Evolutionary conservation across 805 yeast species (phyloP).

Genomic region (Cyberlindnera mrakii): DNA sequence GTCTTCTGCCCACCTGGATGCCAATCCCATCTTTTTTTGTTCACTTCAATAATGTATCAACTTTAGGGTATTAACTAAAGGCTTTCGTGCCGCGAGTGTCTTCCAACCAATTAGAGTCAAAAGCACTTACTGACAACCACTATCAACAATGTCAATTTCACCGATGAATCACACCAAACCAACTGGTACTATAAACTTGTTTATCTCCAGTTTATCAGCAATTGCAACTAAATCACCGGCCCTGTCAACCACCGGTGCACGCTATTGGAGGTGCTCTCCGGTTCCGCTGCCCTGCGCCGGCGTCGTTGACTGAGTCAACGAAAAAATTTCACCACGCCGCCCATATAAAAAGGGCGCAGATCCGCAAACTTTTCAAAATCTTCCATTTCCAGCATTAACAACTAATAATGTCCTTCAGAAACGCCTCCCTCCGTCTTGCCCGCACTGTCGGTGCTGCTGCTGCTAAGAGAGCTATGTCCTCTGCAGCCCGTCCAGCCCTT

Average conservation of each 20-base stretch:
- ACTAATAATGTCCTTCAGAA: constrained; percentile 34
- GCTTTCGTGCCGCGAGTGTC: not conserved
- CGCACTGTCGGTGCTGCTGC: constrained; percentile 37
- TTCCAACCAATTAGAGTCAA: too few relatives aligned
- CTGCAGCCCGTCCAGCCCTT: constrained; percentile 53
- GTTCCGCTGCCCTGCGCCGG: not conserved
- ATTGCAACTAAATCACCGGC: not conserved
- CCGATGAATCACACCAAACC: too few relatives aligned
- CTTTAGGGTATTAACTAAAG: not conserved
- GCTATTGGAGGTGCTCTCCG: not conserved
- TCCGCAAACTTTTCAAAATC: not conserved
- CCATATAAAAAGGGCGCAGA: too few relatives aligned
- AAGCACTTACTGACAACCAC: too few relatives aligned
- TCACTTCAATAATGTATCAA: not conserved
- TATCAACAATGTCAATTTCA: too few relatives aligned
- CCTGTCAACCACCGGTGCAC: not conserved
- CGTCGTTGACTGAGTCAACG: not conserved
- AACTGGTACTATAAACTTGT: too few relatives aligned
- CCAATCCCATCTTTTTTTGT: constrained; percentile 8
- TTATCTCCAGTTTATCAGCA: not conserved
- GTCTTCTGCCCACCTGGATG: constrained; percentile 22
- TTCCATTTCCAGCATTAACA: not conserved
- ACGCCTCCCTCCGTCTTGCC: constrained; percentile 43
- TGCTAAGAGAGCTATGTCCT: constrained; percentile 60
- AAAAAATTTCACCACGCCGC: constrained; percentile 1